A percentile compares a stretch with the other conserved stretches of the same genome.
These are phyloP conservation scores for Fusarium coicis DNA, from an alignment of 2,329 filamentous ascomycete species.

Conservation along the genomic window DNA sequence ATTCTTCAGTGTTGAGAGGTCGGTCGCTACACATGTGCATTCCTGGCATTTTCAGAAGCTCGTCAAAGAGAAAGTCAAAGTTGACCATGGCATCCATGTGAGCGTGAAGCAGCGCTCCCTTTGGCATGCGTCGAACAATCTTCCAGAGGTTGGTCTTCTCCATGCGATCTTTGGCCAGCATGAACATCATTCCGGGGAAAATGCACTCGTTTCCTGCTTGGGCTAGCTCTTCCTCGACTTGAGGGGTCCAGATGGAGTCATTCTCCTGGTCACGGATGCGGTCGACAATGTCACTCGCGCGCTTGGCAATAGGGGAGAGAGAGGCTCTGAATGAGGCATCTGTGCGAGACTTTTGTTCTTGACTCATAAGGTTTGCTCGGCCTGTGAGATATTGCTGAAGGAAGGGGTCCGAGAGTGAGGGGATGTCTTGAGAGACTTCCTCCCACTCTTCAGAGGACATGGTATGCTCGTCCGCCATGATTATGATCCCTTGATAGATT, in stretches of 20 bases:
- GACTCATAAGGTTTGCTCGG: conserved; percentile 77
- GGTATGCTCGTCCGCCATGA: conserved; percentile 47
- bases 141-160: conserved; percentile 86
- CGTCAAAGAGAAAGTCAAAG: conserved; percentile 80
- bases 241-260: conserved; percentile 78
- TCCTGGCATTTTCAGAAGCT: conserved; percentile 76
- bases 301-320: conserved; percentile 80
- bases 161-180: conserved; percentile 84
- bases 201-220: conserved; percentile 70
- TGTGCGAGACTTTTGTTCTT: conserved; percentile 86
- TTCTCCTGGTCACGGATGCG: conserved; percentile 83
- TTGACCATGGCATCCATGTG: conserved; percentile 94
- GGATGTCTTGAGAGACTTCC: conserved; percentile 66
- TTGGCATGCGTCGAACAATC: conserved; percentile 87
- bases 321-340: conserved; percentile 76
- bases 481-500: conserved; percentile 36
- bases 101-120: conserved; percentile 86
- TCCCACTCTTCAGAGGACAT: conserved; percentile 69
- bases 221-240: conserved; percentile 76
- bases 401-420: conserved; percentile 74
- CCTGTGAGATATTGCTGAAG: conserved; percentile 84
- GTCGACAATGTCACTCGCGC: conserved; percentile 82
- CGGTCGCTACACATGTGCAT: conserved; percentile 75
- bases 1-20: conserved; percentile 64
- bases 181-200: conserved; percentile 95